Base-by-base conservation (phyloP, 1,284 basidiomycete genomes). In the Ustilago nuda region DNA sequence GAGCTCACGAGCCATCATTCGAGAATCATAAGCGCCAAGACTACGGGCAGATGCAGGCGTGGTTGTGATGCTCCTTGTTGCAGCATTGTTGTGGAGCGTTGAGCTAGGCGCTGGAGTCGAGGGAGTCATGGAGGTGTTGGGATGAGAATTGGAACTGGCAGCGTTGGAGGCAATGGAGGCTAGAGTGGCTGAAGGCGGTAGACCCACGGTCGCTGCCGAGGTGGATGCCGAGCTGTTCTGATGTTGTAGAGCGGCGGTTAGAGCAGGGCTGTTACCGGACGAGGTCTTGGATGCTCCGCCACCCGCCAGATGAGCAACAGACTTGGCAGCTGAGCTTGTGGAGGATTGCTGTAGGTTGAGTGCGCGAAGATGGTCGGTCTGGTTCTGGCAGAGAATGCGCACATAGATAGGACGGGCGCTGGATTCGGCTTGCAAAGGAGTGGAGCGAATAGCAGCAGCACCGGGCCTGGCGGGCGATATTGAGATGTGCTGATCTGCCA, bases 371-470 rank as follows among this genome's bases (percentile, higher is more conserved):
- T 82, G 81, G 30, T 82, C 80, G 35, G 61, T 76, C 53, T 76
- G 63, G 43, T 82, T 82, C 48, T 82, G 76, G 27, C 69, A 79
- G n/a, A 82, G 68, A 43, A 80, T 73, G 51, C 72, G 61, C 8
- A 80, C 79, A 55, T 74, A 80, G 54, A 76, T 59, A 15, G 65
- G 66, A 13, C 65, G 61, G 4, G 58, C 50, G n/a, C 48, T 52
- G 4, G 51, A 45, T n/a, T 68, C 66, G 41, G 61, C 45, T 8
- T 37, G 36, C 36, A 37, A 5, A 9, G 39, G 56, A 8, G 48
- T 35, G 2, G 60, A 33, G 11, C 57, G 46, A 11, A 8, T 35
- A 19, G n/a, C 51, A 19, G n/a, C 58, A n/a, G 30, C 46, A 37
- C 32, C 46, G 2, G 55, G 27, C 35, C 35, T 58, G n/a, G 41